Evolutionary conservation across 164 flowering plant genomes (phyloP), one percentile per base, ranked within the genome.

Genomic region (Stephania cephalantha): DNA sequence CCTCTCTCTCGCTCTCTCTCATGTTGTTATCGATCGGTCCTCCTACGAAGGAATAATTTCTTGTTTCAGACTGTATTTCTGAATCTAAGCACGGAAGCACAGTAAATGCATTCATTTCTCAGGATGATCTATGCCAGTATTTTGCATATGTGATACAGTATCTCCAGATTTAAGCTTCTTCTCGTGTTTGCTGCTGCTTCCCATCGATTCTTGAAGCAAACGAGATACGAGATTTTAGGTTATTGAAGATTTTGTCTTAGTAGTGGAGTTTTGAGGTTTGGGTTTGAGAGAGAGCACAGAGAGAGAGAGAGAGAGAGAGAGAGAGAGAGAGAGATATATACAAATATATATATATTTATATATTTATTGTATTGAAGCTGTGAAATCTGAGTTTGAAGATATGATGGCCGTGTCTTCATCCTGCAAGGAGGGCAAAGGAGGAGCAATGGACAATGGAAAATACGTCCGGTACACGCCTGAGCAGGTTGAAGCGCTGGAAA

Each of bases 401-500:
- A 76, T 75, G 82, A 77, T 77, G 85, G 84, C 79, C 77, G 86
- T 94, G 87, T 82, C 88, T 64, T 85, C 88, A 82, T 82, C 91
- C 86, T 91, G 92, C 90, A 94, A 92, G 89, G 98, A 94, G 77
- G 86, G 88, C 79, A 92, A 88, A 71, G 66, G 69, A 5, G 85
- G 69, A 5, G 85, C 76, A 45, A 75, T 91, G 86, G 99, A 95
- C 74, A 88, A 89, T 74, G 97, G 99, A 55, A 95, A 95, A 78
- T 95, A 95, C 79, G 99, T 95, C 3, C 82, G 99, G 66, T 95
- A 95, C 82, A 95, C 99, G 68, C 97, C 99, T 61, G 99, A 93
- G 88, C 99, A 95, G 87, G 99, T 95, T 71, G 99, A 95, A 77
- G 99, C 99, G 20, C 86, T 95, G 15, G 99, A 95, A 85, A 87